phyloP scores from a whole-genome alignment of 2,329 filamentous ascomycete genomes.

The Gyromitra esculenta region DNA sequence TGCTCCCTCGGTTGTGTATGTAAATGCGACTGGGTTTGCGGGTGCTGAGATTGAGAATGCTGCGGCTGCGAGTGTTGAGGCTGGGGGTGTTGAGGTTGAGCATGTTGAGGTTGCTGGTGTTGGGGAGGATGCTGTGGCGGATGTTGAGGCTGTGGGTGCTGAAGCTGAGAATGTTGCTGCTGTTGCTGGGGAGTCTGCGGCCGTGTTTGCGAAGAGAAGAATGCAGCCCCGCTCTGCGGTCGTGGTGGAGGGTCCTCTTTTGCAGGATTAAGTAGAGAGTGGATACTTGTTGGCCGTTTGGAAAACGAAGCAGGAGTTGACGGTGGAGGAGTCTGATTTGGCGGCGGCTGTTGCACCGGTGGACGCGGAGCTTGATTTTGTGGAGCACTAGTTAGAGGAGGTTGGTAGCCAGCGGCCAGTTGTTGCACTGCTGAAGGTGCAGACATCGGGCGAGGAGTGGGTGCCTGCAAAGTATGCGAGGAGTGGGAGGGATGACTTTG shows the following conservation, averaged over 20 bases:
- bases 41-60: conserved; percentile 23
- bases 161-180: conserved; percentile 31
- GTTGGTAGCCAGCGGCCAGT: conserved; percentile 15
- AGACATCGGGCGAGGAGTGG: conserved; percentile 44
- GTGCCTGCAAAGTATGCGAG: conserved; percentile 32
- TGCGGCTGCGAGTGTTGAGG: conserved; percentile 25
- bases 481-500: conserved; percentile 31
- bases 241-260: conserved; percentile 47
- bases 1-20: conserved; percentile 39
- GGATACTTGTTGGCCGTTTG: conserved; percentile 50
- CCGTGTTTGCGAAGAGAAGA: conserved; percentile 23
- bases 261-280: conserved; percentile 52
- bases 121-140: conserved; percentile 22
- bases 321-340: conserved; percentile 43
- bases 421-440: conserved; percentile 42
- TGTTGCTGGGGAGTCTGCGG: conserved; percentile 47
- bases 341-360: conserved; percentile 30
- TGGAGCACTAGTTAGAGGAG: conserved; percentile 27
- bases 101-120: conserved; percentile 32
- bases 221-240: conserved; percentile 36
- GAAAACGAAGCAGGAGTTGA: conserved; percentile 28
- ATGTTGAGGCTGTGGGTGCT: conserved; percentile 19
- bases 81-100: conserved; percentile 25
- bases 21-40: conserved; percentile 34
- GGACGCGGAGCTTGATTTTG: conserved; percentile 40